Evolutionary conservation across 2,329 filamentous ascomycete genomes (phyloP).

Genomic region (Daldinia sp.): DNA sequence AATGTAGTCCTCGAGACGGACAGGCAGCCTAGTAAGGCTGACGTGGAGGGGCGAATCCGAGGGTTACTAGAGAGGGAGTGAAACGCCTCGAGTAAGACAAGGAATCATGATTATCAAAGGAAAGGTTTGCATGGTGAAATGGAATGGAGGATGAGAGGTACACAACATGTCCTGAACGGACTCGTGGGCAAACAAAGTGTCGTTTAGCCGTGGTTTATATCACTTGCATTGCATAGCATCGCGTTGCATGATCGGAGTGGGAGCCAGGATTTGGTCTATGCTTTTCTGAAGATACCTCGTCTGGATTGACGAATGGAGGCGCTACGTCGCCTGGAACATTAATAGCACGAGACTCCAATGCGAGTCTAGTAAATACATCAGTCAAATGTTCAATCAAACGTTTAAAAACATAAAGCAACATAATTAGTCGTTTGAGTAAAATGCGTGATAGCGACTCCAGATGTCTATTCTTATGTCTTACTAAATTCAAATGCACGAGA

Average conservation of each 20-base stretch:
- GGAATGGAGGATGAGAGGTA: background rate
- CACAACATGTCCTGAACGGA: background rate
- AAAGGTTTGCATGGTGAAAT: background rate
- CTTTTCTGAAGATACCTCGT: slow-evolving; percentile 19
- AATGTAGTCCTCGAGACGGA: slow-evolving; percentile 64
- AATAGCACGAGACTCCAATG: background rate
- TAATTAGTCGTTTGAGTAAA: background rate
- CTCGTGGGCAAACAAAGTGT: background rate
- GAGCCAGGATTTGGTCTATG: background rate
- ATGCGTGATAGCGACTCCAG: background rate
- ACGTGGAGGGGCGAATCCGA: slow-evolving; percentile 46
- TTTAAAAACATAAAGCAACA: too few relatives aligned
- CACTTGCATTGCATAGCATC: slow-evolving; percentile 25
- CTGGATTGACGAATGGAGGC: background rate
- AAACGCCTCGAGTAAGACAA: background rate
- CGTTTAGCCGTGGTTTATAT: slow-evolving; percentile 2
- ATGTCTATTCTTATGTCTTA: slow-evolving; percentile 24
- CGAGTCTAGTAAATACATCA: background rate
- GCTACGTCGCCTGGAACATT: background rate
- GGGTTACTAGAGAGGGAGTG: slow-evolving; percentile 32
- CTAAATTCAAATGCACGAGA: slow-evolving; percentile 9
- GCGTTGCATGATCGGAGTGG: slow-evolving; percentile 7
- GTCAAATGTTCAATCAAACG: too few relatives aligned
- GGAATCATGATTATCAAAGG: background rate
- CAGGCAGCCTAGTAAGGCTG: slow-evolving; percentile 46